A percentile compares a stretch with the other conserved stretches of the same genome.
Evolutionary conservation across 2,329 filamentous ascomycete species (phyloP).

Genomic region (Paecilomyces formosus): DNA sequence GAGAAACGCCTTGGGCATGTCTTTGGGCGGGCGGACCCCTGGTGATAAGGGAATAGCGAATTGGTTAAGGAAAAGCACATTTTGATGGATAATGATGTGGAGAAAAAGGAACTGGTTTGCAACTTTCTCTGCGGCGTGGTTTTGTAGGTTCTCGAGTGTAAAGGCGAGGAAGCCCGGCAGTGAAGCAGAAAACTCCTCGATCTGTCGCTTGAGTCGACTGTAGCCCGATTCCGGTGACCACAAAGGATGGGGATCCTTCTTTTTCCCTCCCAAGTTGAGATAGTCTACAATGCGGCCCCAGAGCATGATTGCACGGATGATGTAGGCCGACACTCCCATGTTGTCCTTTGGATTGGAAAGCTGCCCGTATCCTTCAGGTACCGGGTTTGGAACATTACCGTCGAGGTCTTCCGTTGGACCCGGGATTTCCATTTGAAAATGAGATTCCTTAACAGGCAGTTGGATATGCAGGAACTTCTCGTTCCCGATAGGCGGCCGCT

Average conservation of each 20-base stretch:
- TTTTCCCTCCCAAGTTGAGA: conserved; percentile 81
- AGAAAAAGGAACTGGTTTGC: conserved; percentile 90
- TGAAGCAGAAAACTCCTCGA: conserved; percentile 60
- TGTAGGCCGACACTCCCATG: conserved; percentile 90
- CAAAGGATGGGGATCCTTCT: conserved; percentile 66
- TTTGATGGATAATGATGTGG: conserved; percentile 84
- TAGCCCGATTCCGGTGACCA: conserved; percentile 80
- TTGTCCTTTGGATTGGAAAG: conserved; percentile 64
- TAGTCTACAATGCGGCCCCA: conserved; percentile 90
- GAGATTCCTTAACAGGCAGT: conserved; percentile 80
- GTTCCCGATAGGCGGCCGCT: conserved; percentile 82
- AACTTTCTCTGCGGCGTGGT: conserved; percentile 75
- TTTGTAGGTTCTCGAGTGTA: conserved; percentile 71
- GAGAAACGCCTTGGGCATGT: conserved; percentile 71
- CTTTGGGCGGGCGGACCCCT: conserved; percentile 55
- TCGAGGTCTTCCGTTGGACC: conserved; percentile 77
- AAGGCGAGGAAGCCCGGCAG: conserved; percentile 69
- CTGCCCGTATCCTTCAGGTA: conserved; percentile 57
- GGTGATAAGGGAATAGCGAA: conserved; percentile 69
- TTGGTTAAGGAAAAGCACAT: conserved; percentile 80
- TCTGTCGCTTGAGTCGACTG: conserved; percentile 59
- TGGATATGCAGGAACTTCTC: conserved; percentile 86
- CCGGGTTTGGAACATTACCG: conserved; percentile 59
- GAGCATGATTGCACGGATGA: conserved; percentile 73
- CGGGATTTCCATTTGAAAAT: conserved; percentile 85